Base-by-base conservation (phyloP, 1,284 basidiomycete species). In the Neotropicomus parvogracilis region DNA sequence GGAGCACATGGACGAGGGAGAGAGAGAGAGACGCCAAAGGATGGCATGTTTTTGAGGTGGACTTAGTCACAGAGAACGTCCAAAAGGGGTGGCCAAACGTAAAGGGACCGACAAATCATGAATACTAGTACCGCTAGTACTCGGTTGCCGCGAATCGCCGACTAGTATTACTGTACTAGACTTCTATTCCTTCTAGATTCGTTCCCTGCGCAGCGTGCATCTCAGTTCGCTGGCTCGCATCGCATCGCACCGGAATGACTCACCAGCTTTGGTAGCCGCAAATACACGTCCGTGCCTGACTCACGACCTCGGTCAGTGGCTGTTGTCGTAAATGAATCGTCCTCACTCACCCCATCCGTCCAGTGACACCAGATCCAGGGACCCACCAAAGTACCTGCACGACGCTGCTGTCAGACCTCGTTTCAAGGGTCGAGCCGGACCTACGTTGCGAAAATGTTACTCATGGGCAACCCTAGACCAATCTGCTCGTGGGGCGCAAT, bases 401-500 rank as follows among this genome's bases (percentile, higher is more conserved):
- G 36, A n/a, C 34, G 21, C 11, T 35, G 24, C 8, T 8, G 49
- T 57, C 41, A 50, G 33, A 19, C 39, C 20, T 29, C 17, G 29
- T 41, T 37, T n/a, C 40, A 27, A 24, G 33, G 12, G n/a, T 29
- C 11, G 35, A 16, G 40, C 10, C 12, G 35, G 34, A 68, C 79
- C 52, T 55, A 90, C 80, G 81, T 88, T 51, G 89, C 82, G 65
- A 83, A 91, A 39, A 91, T 89, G 56, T 88, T 86, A 64, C 88
- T 88, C 85, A 91, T 88, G 1, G 88, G 88, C 16, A 91, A 68
- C 10, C 88, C 88, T 47, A 91, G 84, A 1, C 88, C 89, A 44
- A 91, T 83, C 33, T 78, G 72, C 35, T 78, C 75, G 62, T 83
- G 82, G 9, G 73, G 68, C n/a, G 69, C 75, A 34, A 78, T 72